Base-by-base conservation (phyloP, 129 eudicot genomes). In the Artemisia argyi region DNA sequence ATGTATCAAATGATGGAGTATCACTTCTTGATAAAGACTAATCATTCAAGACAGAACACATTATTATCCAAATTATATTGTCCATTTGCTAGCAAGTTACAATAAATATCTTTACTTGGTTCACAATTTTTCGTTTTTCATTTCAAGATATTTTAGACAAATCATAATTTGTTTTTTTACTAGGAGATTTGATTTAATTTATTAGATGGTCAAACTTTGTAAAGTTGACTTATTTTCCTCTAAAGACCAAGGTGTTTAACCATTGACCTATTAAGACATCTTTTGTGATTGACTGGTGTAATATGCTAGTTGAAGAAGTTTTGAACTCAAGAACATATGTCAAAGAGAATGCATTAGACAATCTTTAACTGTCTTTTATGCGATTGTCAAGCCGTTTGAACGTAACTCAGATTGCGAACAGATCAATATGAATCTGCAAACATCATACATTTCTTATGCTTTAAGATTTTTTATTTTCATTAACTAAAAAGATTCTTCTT, bases 401-500 rank as follows among this genome's bases (percentile, higher is more conserved):
- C n/a, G n/a, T n/a, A n/a, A n/a, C 67, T 47, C 14, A 32, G 8
- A 62, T 20, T 8, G 22, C 5, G 26, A 24, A 22, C 20, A 4
- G 14, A 22, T 46, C 17, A 15, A 11, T 59, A 12, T 11, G 13
- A 44, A 30, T 46, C 8, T 16, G 47, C 47, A 65, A 42, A 11
- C 32, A 18, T 3, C 7, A 8, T 11, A 47, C 14, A 8, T 22
- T 22, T 68, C 5, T 16, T 9, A 48, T 66, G 73, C 4, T 26
- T 17, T 47, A 11, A 20, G n/a, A 56, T 14, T 9, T 48, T 66
- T 47, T 5, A 8, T 17, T 67, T 68, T 50, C 47, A 76, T 18
- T 16, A 32, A 24, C 35, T 66, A 75, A 75, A 4, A 47, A 18
- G n/a, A 11, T 76, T 15, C 6, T 13, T 5, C 26, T 65, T 66